These are phyloP conservation scores for Stereum hirsutum DNA, from an alignment of 1,284 basidiomycete genomes.

Conservation along the genomic window DNA sequence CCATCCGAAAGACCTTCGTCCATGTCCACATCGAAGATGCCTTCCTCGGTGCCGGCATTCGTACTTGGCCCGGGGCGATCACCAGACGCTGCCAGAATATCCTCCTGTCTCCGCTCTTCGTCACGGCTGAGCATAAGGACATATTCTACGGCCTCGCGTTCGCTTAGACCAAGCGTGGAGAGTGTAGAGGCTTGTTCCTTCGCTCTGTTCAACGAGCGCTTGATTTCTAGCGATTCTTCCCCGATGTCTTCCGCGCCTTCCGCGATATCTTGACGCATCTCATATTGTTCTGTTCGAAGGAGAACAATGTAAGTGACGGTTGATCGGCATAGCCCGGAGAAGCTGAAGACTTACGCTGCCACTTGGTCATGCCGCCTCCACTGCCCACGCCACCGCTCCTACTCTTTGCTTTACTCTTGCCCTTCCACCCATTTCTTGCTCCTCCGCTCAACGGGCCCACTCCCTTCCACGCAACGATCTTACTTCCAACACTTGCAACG, in stretches of 20 bases:
- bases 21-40: constrained; percentile 49
- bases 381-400: constrained; percentile 18
- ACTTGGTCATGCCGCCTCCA: constrained; percentile 20
- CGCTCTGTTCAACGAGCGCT: constrained; percentile 34
- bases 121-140: constrained; percentile 81
- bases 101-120: constrained; percentile 38
- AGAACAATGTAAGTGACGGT: too few relatives aligned
- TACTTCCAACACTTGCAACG: constrained; percentile 53
- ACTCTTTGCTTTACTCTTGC: constrained; percentile 19
- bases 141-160: constrained; percentile 75
- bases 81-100: constrained; percentile 7
- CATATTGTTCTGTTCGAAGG: constrained; percentile 45
- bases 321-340: too few relatives aligned
- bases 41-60: too few relatives aligned
- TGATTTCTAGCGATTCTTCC: constrained; percentile 31
- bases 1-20: constrained; percentile 30
- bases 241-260: constrained; percentile 49
- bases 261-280: constrained; percentile 55
- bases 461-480: constrained; percentile 64
- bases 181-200: constrained; percentile 48
- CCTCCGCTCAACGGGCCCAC: constrained; percentile 26
- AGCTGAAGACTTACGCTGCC: constrained; percentile 42
- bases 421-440: constrained; percentile 17
- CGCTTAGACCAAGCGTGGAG: constrained; percentile 62
- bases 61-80: constrained; percentile 9